Percentiles rank a stretch among this genome's conserved stretches.
phyloP scores from a whole-genome alignment of 129 eudicot genomes.

The Flaveria robusta region DNA sequence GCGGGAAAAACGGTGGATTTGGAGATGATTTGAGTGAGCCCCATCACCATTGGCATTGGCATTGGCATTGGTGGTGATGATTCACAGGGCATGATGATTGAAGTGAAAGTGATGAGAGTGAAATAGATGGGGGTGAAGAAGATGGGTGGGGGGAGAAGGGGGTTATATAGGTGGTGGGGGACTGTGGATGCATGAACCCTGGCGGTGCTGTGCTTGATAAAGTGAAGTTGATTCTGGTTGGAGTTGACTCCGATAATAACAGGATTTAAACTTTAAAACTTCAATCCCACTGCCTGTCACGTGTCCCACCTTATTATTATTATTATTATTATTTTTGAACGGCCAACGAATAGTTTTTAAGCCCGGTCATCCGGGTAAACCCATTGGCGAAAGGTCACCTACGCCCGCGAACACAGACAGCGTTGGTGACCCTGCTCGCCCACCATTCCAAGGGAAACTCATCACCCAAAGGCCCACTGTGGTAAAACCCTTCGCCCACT shows the following conservation, averaged over 20 bases:
- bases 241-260: conserved; percentile 29
- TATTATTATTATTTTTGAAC: too few species aligned
- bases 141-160: conserved; percentile 29
- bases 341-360: too few species aligned
- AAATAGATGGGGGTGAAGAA: conserved; percentile 19
- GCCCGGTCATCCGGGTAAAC: too few species aligned
- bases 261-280: background rate
- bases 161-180: conserved; percentile 38
- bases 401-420: too few species aligned
- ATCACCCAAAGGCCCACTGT: too few species aligned
- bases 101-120: background rate
- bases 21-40: conserved; percentile 46
- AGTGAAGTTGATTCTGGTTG: conserved; percentile 35
- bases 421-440: too few species aligned
- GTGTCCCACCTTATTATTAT: conserved; percentile 5
- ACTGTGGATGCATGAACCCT: conserved; percentile 41
- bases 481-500: too few species aligned
- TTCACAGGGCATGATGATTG: background rate
- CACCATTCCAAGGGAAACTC: too few species aligned
- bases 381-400: too few species aligned
- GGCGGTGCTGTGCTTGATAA: conserved; percentile 4
- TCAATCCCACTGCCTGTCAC: conserved; percentile 41
- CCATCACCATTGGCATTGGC: too few species aligned
- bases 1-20: conserved; percentile 48
- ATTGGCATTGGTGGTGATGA: too few species aligned